Evolutionary conservation across 192 early-diverging fungal genomes (phyloP), one percentile per base, ranked within the genome.

Genomic region (Entomortierella chlamydospora): DNA sequence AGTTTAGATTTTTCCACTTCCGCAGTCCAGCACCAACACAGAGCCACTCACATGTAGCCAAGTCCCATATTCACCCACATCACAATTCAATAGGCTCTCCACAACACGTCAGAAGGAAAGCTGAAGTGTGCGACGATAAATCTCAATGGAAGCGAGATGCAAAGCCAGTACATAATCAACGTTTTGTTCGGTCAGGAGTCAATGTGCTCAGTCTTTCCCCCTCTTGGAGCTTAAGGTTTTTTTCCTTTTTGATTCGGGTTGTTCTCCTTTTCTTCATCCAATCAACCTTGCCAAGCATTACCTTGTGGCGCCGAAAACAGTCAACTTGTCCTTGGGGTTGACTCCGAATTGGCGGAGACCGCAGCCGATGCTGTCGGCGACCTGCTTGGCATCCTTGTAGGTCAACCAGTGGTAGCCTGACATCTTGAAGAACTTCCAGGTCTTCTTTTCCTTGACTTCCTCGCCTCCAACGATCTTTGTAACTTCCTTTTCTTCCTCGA

Each of bases 361-460:
- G 30, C 89, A 82, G 23, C 95, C 94, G 62, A 95, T 83, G 29
- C 85, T 69, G 30, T 82, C 66, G 9, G 86, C 70, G 33, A 81
- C 73, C 30, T 87, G 76, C 61, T 73, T 82, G 67, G 89, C 92
- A 51, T 97, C 90, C 23, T 77, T 81, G 62, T 93, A 96, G 54
- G 90, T 94, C 69, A 94, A 79, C 90, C 93, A 99, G 68, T 87
- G 64, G 86, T 92, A 98, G n/a, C 70, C 83, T 17, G 91, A 88
- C 61, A 97, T 84, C 78, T 91, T 87, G 74, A 93, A 93, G 73
- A 88, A 95, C 66, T 87, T 93, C 95, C 94, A 95, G 31, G 60
- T 90, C 81, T 98, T 98, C 62, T 79, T 91, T 67, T 92, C 89
- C 45, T 83, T 87, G 29, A 74, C 81, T 70, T 88, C 85, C 47